phyloP scores from a whole-genome alignment of 768 basidiomycete genomes.

The Mycena albidolilacea region DNA sequence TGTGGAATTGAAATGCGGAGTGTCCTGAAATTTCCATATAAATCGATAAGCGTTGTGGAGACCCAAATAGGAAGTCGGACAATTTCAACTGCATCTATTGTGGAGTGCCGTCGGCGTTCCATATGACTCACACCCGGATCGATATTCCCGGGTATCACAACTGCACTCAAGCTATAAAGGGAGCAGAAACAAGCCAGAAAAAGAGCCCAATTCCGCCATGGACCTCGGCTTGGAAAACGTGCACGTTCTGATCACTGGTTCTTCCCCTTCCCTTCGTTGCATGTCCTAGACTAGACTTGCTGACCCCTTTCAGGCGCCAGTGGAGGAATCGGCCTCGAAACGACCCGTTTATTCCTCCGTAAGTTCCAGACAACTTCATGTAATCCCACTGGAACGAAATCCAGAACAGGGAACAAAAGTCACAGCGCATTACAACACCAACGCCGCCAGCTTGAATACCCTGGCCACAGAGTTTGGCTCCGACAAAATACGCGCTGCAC shows the following conservation, averaged over 20 bases:
- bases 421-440: slow-evolving; percentile 80
- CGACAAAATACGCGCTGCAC: slow-evolving; percentile 54
- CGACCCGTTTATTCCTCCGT: slow-evolving; percentile 71
- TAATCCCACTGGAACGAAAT: not conserved
- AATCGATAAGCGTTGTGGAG: not conserved
- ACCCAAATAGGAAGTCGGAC: not conserved
- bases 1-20: not conserved
- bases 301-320: slow-evolving; percentile 67
- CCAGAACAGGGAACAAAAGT: slow-evolving; percentile 80
- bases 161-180: too few species aligned
- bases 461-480: slow-evolving; percentile 56
- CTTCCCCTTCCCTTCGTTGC: too few species aligned
- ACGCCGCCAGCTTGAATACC: slow-evolving; percentile 56
- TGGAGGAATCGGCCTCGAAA: slow-evolving; percentile 82
- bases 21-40: not conserved
- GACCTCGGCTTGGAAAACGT: slow-evolving; percentile 73
- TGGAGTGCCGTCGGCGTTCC: not conserved
- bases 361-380: slow-evolving; percentile 27
- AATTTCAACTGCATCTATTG: not conserved
- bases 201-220: slow-evolving; percentile 43
- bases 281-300: not conserved
- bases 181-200: too few species aligned
- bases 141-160: not conserved
- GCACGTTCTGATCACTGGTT: slow-evolving; percentile 81
- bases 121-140: not conserved